These are phyloP conservation scores for Paracorniculantispora psalliotae DNA, from an alignment of 2,329 filamentous ascomycete species.

Conservation along the genomic window DNA sequence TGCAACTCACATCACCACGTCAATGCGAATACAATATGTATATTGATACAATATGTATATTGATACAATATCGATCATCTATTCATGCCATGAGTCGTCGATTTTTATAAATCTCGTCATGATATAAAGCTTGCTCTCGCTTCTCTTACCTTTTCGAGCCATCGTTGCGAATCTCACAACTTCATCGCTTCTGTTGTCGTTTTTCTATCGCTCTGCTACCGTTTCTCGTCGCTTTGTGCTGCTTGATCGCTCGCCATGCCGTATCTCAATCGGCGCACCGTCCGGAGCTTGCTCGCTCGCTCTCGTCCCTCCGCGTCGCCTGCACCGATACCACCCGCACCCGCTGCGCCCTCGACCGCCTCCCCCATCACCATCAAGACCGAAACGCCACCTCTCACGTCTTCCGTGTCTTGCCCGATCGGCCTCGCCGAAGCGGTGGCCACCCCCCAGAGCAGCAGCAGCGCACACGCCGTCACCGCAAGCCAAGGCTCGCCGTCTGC, in stretches of 20 bases:
- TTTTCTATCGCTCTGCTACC: neutral
- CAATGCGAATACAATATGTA: neutral
- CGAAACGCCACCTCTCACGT: neutral
- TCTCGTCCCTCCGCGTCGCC: neutral
- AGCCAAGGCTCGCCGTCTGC: neutral
- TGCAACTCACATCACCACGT: neutral
- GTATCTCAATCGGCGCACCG: slow-evolving; percentile 5
- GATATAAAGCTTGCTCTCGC: neutral
- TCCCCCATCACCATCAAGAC: neutral
- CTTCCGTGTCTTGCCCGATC: neutral
- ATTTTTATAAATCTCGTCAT: neutral
- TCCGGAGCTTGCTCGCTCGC: slow-evolving; percentile 2
- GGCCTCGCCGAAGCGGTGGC: neutral
- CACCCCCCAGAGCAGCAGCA: neutral
- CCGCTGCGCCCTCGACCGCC: neutral
- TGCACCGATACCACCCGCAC: neutral
- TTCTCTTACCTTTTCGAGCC: neutral
- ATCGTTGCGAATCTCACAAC: neutral
- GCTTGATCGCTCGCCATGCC: neutral
- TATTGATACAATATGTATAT: neutral
- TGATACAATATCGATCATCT: neutral
- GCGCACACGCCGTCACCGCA: slow-evolving; percentile 2
- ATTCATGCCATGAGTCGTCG: too few species aligned
- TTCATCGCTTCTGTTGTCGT: neutral
- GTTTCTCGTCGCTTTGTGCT: neutral